These are phyloP conservation scores for Amanita rubescens DNA, from an alignment of 768 basidiomycete species.

Conservation along the genomic window DNA sequence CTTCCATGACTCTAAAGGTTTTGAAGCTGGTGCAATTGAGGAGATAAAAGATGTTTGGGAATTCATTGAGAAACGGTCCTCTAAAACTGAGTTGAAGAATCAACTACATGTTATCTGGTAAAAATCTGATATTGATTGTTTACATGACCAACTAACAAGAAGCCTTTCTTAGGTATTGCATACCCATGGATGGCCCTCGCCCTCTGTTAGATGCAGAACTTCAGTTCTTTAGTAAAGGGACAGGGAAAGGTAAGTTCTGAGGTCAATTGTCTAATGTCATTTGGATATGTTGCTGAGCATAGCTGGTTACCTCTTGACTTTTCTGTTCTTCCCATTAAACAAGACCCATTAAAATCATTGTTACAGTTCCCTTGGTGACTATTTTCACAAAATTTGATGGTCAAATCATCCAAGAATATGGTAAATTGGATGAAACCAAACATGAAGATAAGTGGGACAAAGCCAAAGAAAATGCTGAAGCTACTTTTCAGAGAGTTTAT, in stretches of 20 bases:
- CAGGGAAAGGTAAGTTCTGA: neutral
- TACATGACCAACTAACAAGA: neutral
- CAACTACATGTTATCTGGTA: constrained; percentile 22
- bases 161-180: constrained; percentile 1
- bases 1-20: constrained; percentile 36
- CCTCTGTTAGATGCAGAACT: constrained; percentile 21
- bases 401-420: constrained; percentile 11
- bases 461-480: constrained; percentile 10
- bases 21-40: constrained; percentile 26
- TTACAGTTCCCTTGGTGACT: constrained; percentile 29
- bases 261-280: no score
- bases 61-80: constrained; percentile 23
- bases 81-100: constrained; percentile 11
- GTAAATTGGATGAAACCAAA: neutral
- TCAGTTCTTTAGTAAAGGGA: constrained; percentile 22
- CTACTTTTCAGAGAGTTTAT: constrained; percentile 9
- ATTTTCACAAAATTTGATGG: constrained; percentile 33
- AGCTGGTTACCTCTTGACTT: no score
- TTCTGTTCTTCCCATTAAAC: no score
- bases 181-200: constrained; percentile 21
- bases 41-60: constrained; percentile 22
- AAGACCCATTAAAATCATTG: no score
- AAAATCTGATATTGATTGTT: neutral
- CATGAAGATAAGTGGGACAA: constrained; percentile 4
- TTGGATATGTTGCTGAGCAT: no score